These are phyloP conservation scores for Zoysia matrella DNA, from an alignment of 202 grass and related monocot genomes.

Conservation along the genomic window DNA sequence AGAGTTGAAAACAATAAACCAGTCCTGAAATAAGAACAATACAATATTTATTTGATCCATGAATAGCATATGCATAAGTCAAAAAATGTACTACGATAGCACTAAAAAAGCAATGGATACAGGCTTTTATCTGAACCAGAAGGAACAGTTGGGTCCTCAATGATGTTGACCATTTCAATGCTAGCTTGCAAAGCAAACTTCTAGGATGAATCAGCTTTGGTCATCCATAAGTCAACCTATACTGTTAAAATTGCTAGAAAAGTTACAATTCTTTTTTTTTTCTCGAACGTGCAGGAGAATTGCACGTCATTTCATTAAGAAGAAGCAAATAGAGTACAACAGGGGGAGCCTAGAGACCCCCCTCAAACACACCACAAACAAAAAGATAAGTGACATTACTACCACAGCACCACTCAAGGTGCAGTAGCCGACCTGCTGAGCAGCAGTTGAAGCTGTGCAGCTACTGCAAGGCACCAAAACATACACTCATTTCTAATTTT, in stretches of 20 bases:
- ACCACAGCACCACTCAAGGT: too few relatives aligned
- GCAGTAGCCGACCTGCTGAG: too few relatives aligned
- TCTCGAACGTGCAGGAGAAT: too few relatives aligned
- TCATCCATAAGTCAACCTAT: neutral
- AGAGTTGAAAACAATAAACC: constrained; percentile 78
- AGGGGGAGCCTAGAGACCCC: too few relatives aligned
- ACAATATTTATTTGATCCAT: constrained; percentile 23
- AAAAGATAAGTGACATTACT: too few relatives aligned
- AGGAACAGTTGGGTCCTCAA: neutral
- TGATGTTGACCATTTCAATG: neutral
- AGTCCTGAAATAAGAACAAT: constrained; percentile 68
- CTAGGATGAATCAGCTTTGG: neutral
- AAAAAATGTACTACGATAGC: constrained; percentile 8
- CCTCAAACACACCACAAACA: too few relatives aligned
- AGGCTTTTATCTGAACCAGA: neutral
- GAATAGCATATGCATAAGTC: neutral
- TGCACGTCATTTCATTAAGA: too few relatives aligned
- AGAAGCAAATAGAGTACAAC: too few relatives aligned
- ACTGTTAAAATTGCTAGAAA: neutral
- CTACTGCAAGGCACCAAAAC: too few relatives aligned
- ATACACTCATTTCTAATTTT: too few relatives aligned
- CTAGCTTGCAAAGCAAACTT: neutral
- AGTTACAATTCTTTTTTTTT: neutral
- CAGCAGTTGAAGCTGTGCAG: too few relatives aligned
- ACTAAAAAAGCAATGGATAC: neutral